Evolutionary conservation across 306 rosid species (phyloP).

Genomic region (Cucurbita moschata): DNA sequence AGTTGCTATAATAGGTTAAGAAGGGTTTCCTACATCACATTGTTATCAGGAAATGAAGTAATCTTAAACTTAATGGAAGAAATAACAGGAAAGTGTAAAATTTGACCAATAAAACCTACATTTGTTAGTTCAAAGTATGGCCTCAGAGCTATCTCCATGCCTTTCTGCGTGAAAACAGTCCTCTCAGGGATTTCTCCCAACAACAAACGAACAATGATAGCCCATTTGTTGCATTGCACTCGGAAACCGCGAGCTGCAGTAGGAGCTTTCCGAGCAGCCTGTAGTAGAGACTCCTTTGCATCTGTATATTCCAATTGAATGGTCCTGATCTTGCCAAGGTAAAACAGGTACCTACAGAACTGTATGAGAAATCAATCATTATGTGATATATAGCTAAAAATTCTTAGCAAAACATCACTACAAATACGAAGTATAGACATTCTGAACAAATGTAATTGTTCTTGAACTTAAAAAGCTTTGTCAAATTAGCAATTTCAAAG

Average conservation of each 20-base stretch:
- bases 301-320: constrained; percentile 97
- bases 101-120: constrained; percentile 32
- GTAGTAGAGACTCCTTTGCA: constrained; percentile 94
- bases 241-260: constrained; percentile 92
- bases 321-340: constrained; percentile 89
- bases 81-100: not conserved
- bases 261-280: constrained; percentile 97
- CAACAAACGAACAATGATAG: constrained; percentile 78
- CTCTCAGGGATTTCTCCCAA: constrained; percentile 99
- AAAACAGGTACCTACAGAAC: constrained; percentile 94
- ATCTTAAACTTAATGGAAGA: not conserved
- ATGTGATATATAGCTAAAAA: not conserved
- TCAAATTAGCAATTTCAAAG: not conserved
- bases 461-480: not conserved
- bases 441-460: not conserved
- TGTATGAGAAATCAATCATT: constrained; percentile 14
- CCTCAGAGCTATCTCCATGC: constrained; percentile 81
- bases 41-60: too few species aligned
- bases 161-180: constrained; percentile 92
- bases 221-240: constrained; percentile 99
- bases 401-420: not conserved
- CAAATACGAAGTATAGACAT: not conserved
- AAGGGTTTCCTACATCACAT: too few species aligned
- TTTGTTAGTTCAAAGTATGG: constrained; percentile 98
- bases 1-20: not conserved